phyloP scores from a whole-genome alignment of 2,329 filamentous ascomycete genomes.

The Curvularia spicifera region DNA sequence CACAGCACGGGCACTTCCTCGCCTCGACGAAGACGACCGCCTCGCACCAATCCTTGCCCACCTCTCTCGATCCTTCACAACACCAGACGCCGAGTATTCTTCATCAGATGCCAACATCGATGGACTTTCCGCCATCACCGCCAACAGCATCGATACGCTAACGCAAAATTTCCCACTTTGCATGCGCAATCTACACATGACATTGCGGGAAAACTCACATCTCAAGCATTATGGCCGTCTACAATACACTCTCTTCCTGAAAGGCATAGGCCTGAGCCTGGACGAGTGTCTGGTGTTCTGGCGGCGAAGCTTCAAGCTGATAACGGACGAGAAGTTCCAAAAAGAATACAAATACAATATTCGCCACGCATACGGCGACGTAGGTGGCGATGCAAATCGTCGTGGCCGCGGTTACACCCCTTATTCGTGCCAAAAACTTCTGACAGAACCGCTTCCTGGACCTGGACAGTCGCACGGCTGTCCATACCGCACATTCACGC shows the following conservation, averaged over 20 bases:
- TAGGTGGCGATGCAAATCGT: slow-evolving; percentile 88
- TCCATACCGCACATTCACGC: slow-evolving; percentile 88
- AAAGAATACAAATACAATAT: slow-evolving; percentile 98
- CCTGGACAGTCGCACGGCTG: slow-evolving; percentile 93
- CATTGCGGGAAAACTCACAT: slow-evolving; percentile 84
- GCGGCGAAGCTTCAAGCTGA: slow-evolving; percentile 82
- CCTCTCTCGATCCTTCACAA: slow-evolving; percentile 94
- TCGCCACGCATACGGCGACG: slow-evolving; percentile 92
- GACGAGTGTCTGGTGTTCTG: slow-evolving; percentile 93
- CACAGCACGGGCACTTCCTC: slow-evolving; percentile 87
- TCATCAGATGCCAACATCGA: slow-evolving; percentile 76
- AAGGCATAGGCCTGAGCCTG: slow-evolving; percentile 90
- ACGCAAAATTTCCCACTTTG: slow-evolving; percentile 86
- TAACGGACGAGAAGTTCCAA: slow-evolving; percentile 93
- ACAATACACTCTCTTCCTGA: slow-evolving; percentile 95
- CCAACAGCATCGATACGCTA: slow-evolving; percentile 73
- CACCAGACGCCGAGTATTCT: slow-evolving; percentile 83
- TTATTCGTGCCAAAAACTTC: slow-evolving; percentile 92
- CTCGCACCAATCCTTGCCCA: slow-evolving; percentile 77
- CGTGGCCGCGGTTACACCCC: slow-evolving; percentile 87
- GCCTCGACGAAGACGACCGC: slow-evolving; percentile 94
- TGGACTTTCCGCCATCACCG: slow-evolving; percentile 67
- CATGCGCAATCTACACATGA: slow-evolving; percentile 90
- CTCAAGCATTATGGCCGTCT: slow-evolving; percentile 92
- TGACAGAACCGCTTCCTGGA: slow-evolving; percentile 86